phyloP scores from a whole-genome alignment of 805 yeast species.

The Wickerhamiella azyma region DNA sequence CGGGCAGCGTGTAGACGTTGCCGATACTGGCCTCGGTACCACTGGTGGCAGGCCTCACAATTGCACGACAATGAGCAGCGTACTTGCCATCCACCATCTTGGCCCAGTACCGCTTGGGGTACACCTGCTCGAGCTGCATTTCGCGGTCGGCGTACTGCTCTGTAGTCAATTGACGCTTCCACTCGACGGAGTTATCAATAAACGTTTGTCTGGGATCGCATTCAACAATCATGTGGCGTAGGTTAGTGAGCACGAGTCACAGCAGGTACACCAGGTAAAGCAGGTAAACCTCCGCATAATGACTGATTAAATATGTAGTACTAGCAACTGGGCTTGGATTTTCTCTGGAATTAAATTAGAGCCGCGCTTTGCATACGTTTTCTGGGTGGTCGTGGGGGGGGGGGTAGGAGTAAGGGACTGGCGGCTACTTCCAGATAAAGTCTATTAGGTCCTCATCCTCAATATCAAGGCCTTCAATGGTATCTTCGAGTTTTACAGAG shows the following conservation, averaged over 20 bases:
- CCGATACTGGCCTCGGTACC: conserved; percentile 31
- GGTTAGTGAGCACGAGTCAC: too few relatives aligned
- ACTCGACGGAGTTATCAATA: background rate
- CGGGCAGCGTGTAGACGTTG: conserved; percentile 40
- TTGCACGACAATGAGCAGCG: conserved; percentile 34
- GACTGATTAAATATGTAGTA: too few relatives aligned
- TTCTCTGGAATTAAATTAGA: background rate
- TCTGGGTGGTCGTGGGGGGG: too few relatives aligned
- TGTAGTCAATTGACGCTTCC: conserved; percentile 1
- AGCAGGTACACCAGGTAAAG: too few relatives aligned
- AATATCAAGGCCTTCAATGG: conserved; percentile 1
- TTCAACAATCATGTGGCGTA: background rate
- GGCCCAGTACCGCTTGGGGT: conserved; percentile 8
- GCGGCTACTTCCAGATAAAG: background rate
- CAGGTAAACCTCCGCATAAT: too few relatives aligned
- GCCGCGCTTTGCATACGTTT: too few relatives aligned
- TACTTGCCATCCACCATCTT: background rate
- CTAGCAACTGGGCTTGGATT: too few relatives aligned
- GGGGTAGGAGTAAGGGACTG: too few relatives aligned
- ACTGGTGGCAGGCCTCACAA: conserved; percentile 27
- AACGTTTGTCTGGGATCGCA: conserved; percentile 1
- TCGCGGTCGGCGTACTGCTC: conserved; percentile 5
- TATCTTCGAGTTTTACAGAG: background rate
- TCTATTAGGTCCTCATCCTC: conserved; percentile 7
- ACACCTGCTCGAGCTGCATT: background rate